Evolutionary conservation across 495 filamentous ascomycete species (phyloP).

Genomic region (Lasiosphaeria miniovina): DNA sequence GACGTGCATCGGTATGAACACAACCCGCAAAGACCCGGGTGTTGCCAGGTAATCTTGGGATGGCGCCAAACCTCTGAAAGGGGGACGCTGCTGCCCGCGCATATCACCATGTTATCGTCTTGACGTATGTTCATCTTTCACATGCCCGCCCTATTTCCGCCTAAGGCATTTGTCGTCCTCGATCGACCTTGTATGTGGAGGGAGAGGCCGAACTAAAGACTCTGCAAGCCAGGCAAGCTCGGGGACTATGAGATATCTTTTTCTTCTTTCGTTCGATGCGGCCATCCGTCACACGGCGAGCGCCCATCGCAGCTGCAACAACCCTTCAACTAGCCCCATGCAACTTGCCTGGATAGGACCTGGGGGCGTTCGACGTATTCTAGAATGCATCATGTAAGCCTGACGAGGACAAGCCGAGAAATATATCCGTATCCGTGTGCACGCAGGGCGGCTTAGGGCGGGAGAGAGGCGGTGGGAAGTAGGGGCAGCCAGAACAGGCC

Average conservation of each 20-base stretch:
- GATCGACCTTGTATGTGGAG: not conserved
- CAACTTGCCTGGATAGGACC: not conserved
- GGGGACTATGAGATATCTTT: not conserved
- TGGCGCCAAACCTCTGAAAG: no score
- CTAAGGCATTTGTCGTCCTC: no score
- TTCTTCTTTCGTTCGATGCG: not conserved
- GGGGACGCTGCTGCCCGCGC: no score
- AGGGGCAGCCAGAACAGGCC: not conserved
- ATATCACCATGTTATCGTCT: no score
- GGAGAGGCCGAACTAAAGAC: not conserved
- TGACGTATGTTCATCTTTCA: no score
- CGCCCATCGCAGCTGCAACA: not conserved
- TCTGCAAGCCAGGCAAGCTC: not conserved
- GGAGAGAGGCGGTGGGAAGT: not conserved
- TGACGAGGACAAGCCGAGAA: not conserved
- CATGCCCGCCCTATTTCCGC: no score
- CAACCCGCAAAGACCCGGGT: no score
- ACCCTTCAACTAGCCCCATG: not conserved
- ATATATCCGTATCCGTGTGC: no score
- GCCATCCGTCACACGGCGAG: not conserved
- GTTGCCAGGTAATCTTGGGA: no score
- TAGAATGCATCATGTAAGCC: not conserved
- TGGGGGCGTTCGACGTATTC: not conserved
- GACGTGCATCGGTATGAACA: no score
- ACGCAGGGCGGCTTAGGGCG: no score